Evolutionary conservation across 805 yeast species (phyloP).

Genomic region (Sungouiozyma intestinalis): DNA sequence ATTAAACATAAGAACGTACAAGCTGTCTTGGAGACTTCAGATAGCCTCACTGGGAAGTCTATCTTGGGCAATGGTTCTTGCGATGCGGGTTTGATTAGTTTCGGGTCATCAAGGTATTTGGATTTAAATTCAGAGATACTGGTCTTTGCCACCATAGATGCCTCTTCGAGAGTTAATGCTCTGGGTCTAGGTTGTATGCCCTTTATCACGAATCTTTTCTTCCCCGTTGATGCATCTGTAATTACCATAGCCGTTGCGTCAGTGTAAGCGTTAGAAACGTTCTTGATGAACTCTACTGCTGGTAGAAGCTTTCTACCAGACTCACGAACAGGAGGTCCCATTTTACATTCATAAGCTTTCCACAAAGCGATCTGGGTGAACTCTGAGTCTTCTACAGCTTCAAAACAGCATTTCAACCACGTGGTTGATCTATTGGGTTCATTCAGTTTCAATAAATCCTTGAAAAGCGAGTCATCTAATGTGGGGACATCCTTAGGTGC

Average conservation of each 20-base stretch:
- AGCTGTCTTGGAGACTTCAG: slow-evolving; percentile 27
- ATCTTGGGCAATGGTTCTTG: slow-evolving; percentile 22
- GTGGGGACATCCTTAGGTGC: slow-evolving; percentile 59
- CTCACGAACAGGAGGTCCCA: slow-evolving; percentile 45
- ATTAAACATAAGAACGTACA: slow-evolving; percentile 25
- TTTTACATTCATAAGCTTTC: slow-evolving; percentile 88
- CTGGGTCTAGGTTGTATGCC: slow-evolving; percentile 82
- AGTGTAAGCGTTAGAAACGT: slow-evolving; percentile 81
- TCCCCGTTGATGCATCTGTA: slow-evolving; percentile 47
- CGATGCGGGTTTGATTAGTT: slow-evolving; percentile 11
- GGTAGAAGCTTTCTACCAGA: slow-evolving; percentile 61
- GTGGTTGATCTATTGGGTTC: slow-evolving; percentile 90
- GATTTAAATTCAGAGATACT: slow-evolving; percentile 11
- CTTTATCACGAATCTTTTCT: slow-evolving; percentile 78
- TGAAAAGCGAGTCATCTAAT: slow-evolving; percentile 43
- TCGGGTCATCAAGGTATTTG: slow-evolving; percentile 13
- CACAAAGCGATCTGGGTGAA: slow-evolving; percentile 92
- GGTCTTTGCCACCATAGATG: slow-evolving; percentile 32
- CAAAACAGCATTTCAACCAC: slow-evolving; percentile 90
- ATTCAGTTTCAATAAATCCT: slow-evolving; percentile 50
- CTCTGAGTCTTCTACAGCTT: slow-evolving; percentile 65
- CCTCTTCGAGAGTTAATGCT: slow-evolving; percentile 40
- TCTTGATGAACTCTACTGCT: slow-evolving; percentile 93
- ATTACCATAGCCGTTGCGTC: slow-evolving; percentile 91
- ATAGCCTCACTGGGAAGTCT: slow-evolving; percentile 20